phyloP scores from a whole-genome alignment of 2,329 filamentous ascomycete genomes.

The Colletotrichum gigasporum region DNA sequence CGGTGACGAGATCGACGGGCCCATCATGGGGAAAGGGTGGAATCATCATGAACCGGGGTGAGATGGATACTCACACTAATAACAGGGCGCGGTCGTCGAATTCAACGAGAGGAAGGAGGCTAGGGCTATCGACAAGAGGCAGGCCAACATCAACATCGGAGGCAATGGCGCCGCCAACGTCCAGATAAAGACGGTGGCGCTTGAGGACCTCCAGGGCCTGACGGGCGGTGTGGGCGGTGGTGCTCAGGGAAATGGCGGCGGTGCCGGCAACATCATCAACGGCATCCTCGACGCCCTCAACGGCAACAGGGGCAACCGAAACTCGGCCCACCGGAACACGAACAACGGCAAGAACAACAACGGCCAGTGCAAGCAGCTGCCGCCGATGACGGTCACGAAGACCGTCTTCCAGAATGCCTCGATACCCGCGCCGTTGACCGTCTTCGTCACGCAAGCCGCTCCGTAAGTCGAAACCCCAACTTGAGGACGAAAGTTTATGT shows the following conservation, averaged over 20 bases:
- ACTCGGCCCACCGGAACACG: conserved; percentile 43
- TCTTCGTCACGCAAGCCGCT: conserved; percentile 24
- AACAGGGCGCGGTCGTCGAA: conserved; percentile 27
- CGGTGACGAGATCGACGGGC: too few species aligned
- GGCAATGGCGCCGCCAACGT: conserved; percentile 10
- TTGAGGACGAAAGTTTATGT: too few species aligned
- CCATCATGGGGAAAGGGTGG: too few species aligned
- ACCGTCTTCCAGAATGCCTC: conserved; percentile 22
- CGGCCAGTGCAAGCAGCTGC: background rate
- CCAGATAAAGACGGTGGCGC: conserved; percentile 25
- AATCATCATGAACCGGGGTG: background rate
- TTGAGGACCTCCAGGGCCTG: background rate
- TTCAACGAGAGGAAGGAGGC: background rate
- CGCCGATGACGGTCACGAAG: conserved; percentile 19
- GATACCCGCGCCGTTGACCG: conserved; percentile 17
- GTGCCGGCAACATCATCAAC: conserved; percentile 20
- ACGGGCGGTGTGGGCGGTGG: too few species aligned
- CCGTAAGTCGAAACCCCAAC: background rate
- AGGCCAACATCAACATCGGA: conserved; percentile 20
- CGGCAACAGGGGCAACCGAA: conserved; percentile 31
- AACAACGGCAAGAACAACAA: conserved; percentile 35
- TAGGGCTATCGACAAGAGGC: conserved; percentile 22
- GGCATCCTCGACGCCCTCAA: conserved; percentile 30
- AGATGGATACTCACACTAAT: conserved; percentile 8
- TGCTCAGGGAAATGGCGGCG: too few species aligned